Evolutionary conservation across 495 filamentous ascomycete genomes (phyloP).

Genomic region (Jackrogersella multiformis): DNA sequence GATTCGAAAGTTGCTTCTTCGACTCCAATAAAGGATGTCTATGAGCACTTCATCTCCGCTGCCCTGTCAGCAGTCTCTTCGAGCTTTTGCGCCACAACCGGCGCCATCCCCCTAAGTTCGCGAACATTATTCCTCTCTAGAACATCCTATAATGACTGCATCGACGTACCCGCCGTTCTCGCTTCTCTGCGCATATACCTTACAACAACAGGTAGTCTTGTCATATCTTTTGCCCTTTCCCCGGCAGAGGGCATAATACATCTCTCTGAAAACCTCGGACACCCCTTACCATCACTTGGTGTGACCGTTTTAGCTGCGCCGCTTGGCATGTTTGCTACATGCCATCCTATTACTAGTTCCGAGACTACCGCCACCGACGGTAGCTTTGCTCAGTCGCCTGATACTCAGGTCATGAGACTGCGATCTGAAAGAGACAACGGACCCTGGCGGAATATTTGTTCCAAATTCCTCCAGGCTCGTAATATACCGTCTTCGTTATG

Average conservation of each 20-base stretch:
- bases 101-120: slow-evolving; percentile 56
- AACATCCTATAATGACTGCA: slow-evolving; percentile 35
- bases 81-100: slow-evolving; percentile 51
- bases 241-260: slow-evolving; percentile 51
- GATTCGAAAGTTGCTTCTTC: slow-evolving; percentile 48
- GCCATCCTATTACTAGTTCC: slow-evolving; percentile 42
- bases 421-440: slow-evolving; percentile 52
- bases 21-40: slow-evolving; percentile 44
- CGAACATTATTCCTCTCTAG: slow-evolving; percentile 52
- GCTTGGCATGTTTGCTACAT: slow-evolving; percentile 56
- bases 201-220: slow-evolving; percentile 58
- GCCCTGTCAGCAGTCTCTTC: slow-evolving; percentile 55
- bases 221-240: slow-evolving; percentile 55
- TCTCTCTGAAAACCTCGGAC: slow-evolving; percentile 49
- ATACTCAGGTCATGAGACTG: slow-evolving; percentile 53
- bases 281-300: slow-evolving; percentile 47
- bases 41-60: slow-evolving; percentile 58
- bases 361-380: slow-evolving; percentile 37
- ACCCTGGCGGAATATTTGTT: slow-evolving; percentile 53
- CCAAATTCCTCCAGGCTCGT: slow-evolving; percentile 53
- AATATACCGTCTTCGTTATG: slow-evolving; percentile 50
- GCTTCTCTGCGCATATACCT: slow-evolving; percentile 59
- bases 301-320: slow-evolving; percentile 56
- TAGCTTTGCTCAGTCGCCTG: slow-evolving; percentile 56
- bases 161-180: slow-evolving; percentile 45